Conservation (phyloP, 176 grass and related monocot genomes). For the Oryza glumipatula region DNA sequence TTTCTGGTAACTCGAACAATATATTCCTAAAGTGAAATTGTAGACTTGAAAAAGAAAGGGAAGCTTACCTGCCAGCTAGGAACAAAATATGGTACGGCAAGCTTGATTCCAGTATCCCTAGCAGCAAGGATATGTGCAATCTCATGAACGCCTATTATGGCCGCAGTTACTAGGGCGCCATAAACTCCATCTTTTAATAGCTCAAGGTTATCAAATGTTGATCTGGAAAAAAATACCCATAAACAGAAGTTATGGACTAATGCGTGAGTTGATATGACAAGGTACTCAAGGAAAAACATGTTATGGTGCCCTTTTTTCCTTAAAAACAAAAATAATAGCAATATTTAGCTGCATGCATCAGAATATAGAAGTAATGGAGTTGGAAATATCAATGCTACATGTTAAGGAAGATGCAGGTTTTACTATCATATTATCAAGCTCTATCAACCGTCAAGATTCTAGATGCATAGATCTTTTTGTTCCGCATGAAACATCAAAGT, state of each 20-base stretch:
- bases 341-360: slow-evolving; percentile 4
- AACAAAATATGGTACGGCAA: slow-evolving; percentile 93
- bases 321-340: neutral
- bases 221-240: slow-evolving; percentile 58
- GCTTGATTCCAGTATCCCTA: slow-evolving; percentile 85
- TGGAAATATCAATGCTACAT: neutral
- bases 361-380: neutral
- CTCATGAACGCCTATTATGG: slow-evolving; percentile 87
- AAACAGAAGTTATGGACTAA: slow-evolving; percentile 27
- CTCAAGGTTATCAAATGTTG: slow-evolving; percentile 89
- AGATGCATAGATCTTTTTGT: neutral
- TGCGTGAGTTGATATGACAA: neutral
- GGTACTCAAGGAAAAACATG: neutral
- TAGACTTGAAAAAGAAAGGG: neutral
- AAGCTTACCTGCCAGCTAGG: slow-evolving; percentile 97
- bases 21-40: slow-evolving; percentile 15
- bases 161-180: slow-evolving; percentile 75
- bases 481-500: slow-evolving; percentile 4
- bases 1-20: slow-evolving; percentile 4
- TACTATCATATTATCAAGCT: neutral
- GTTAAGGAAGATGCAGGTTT: neutral
- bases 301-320: neutral
- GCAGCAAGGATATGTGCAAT: slow-evolving; percentile 86
- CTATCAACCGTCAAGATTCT: neutral
- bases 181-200: slow-evolving; percentile 83